Evolutionary conservation across 129 eudicot species (phyloP).

Genomic region (Dittrichia graveolens): DNA sequence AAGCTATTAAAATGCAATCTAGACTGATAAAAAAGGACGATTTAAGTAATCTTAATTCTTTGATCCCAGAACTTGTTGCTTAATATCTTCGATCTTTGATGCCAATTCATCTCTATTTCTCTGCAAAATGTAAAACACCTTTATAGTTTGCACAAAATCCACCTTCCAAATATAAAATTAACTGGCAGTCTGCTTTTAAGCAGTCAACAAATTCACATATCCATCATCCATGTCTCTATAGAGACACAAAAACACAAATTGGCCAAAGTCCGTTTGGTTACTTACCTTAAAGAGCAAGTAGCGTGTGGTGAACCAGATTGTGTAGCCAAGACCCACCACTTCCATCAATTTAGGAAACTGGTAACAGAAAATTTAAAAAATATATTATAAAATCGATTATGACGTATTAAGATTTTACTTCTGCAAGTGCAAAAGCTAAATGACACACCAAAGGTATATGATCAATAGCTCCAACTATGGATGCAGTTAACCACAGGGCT

Average conservation of each 20-base stretch:
- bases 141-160: not conserved
- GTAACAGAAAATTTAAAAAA: not conserved
- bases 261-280: not conserved
- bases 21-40: constrained; percentile 11
- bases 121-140: constrained; percentile 42
- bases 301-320: constrained; percentile 82
- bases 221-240: not conserved
- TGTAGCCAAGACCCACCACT: constrained; percentile 81
- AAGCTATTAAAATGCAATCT: constrained; percentile 11
- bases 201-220: not conserved
- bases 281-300: constrained; percentile 80
- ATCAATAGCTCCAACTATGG: constrained; percentile 77
- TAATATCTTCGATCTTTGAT: constrained; percentile 67
- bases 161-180: not conserved
- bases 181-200: not conserved
- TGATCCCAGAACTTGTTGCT: constrained; percentile 71
- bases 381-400: constrained; percentile 15
- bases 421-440: constrained; percentile 19
- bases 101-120: constrained; percentile 72
- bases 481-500: constrained; percentile 62
- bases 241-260: not conserved
- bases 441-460: constrained; percentile 71
- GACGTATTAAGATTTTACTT: constrained; percentile 5
- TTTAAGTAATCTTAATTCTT: constrained; percentile 35
- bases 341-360: constrained; percentile 89